phyloP scores from a whole-genome alignment of 116 monocot genomes.

The Posidonia oceanica region DNA sequence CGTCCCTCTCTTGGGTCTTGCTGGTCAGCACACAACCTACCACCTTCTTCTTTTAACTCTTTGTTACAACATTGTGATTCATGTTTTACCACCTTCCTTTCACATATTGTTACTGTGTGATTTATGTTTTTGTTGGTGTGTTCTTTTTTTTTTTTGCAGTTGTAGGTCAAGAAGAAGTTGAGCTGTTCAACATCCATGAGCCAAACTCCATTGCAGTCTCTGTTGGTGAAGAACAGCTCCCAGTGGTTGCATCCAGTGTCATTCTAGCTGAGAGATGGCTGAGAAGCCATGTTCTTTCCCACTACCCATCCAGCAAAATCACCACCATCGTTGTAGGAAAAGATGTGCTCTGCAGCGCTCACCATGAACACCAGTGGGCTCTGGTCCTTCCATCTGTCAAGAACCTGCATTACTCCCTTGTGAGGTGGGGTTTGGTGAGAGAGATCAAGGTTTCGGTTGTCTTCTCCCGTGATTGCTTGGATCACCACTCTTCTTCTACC shows the following conservation, averaged over 20 bases:
- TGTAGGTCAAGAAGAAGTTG: conserved; percentile 41
- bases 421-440: conserved; percentile 27
- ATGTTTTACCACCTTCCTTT: too few relatives aligned
- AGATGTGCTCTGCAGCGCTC: conserved; percentile 10
- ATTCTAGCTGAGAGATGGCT: conserved; percentile 36
- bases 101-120: background rate
- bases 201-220: conserved; percentile 8
- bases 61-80: too few relatives aligned
- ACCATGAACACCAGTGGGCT: conserved; percentile 10
- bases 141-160: conserved; percentile 10
- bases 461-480: conserved; percentile 24
- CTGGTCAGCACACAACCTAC: conserved; percentile 9
- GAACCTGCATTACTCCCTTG: conserved; percentile 34
- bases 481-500: background rate
- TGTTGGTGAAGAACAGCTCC: conserved; percentile 17
- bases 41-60: background rate
- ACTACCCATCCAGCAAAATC: conserved; percentile 23
- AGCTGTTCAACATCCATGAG: background rate
- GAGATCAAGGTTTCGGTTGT: conserved; percentile 29
- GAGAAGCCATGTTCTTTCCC: conserved; percentile 22
- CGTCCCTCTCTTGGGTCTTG: conserved; percentile 21
- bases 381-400: conserved; percentile 20
- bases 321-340: conserved; percentile 27
- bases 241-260: conserved; percentile 25
- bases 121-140: background rate